Evolutionary conservation across 139 green algal species (phyloP), one percentile per base, ranked within the genome.

Genomic region (Raphidocelis subcapitata): DNA sequence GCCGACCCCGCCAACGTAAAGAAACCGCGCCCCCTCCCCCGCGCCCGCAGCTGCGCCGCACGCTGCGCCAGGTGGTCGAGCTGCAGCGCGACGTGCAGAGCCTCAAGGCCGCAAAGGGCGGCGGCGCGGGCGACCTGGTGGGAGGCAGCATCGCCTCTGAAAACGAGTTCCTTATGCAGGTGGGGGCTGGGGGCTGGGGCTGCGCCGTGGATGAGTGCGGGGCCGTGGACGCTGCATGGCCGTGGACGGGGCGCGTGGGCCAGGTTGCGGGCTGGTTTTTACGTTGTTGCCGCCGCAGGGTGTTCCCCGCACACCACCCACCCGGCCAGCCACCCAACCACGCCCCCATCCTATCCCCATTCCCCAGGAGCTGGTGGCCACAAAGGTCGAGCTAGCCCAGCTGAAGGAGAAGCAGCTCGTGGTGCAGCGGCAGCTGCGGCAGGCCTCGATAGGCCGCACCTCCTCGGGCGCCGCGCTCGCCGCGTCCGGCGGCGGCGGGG

Each of bases 91-190:
- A 78, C 47, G 62, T 73, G 37, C 44, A 29, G 54, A 23, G n/a
- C 10, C 31, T 31, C 37, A 37, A 69, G 24, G 61, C 54, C n/a
- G 61, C 60, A 28, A 61, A 64, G 18, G 60, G 54, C 54, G 18
- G n/a, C 54, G 54, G 8, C 32, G 60, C 16, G 5, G 31, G 61
- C 32, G 41, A 70, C 29, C 26, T 29, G 33, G 41, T 31, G 33
- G 41, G 24, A 3, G 33, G 63, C 33, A 31, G 26, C 24, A 56
- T 59, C 36, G 23, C 36, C 44, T 52, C 62, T 24, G 72, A 72
- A 60, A 36, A 67, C 31, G 72, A 78, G 52, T 49, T 70, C 14
- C 62, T 78, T 35, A 78, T 78, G 72, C 62, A 72, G 70, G 70
- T 69, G 49, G 8, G 67, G 16, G 5, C 24, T 57, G 18, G 56